Base-by-base conservation (phyloP, 139 green algal species). In the Auxenochlorella pyrenoidosa region DNA sequence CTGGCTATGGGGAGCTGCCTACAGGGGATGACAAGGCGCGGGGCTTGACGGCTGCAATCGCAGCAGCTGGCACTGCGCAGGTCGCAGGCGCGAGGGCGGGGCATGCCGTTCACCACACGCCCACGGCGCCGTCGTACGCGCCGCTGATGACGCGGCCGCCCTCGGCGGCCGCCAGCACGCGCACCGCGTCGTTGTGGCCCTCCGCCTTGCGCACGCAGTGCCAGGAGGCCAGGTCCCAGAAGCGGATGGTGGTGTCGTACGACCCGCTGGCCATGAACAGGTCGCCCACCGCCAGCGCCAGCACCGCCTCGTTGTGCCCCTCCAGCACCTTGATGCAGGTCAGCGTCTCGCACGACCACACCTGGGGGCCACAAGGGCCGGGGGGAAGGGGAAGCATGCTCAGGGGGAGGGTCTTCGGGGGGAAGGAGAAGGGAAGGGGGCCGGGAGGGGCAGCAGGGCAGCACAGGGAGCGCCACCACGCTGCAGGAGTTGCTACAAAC, bases 301-400 rank as follows among this genome's bases (percentile, higher is more conserved):
- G 92, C 73, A 99, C 97, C 3, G 97, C 97, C 89, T 99, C 97
- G 6, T 87, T 94, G 91, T 99, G 97, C 0, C 97, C 97, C 84
- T 98, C 94, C 78, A 99, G 92, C 47, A 95, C 63, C 85, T 70
- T 78, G 34, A 21, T 47, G 82, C 82, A 86, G 1, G 82, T 38
- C 82, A 86, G 65, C 19, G n/a, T 79, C 8, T 86, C 82, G n/a
- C 43, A 65, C 16, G 43, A 70, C 82, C 82, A 86, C 60, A 85
- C 79, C 79, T 84, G 76, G 47, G 8, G 47, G 47, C 47, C 8
- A 18, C 8, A 54, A 13, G 21, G 38, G 60, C 38, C 36, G 15
- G 38, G 79, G 59, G 38, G 60, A 8, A 10, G 16, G 36, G 79
- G 5, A 58, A 24, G 54, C n/a, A n/a, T n/a, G n/a, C n/a, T n/a